Evolutionary conservation across 2,329 filamentous ascomycete genomes (phyloP).

Genomic region (Ophiostoma ulmi): DNA sequence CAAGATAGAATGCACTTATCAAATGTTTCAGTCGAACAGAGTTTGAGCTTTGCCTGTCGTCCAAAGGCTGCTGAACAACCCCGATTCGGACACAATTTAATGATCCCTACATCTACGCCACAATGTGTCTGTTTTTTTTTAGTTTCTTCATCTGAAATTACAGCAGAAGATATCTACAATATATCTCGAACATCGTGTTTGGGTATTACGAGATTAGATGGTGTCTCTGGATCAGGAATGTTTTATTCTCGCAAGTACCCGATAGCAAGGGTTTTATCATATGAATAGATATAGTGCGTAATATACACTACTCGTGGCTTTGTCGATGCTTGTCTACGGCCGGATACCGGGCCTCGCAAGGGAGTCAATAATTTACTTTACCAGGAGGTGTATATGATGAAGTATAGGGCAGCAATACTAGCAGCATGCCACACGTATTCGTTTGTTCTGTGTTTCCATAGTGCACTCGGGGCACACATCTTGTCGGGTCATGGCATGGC

Average conservation of each 20-base stretch:
- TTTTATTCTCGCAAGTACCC: slow-evolving; percentile 6
- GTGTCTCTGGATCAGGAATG: background rate
- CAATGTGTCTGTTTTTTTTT: background rate
- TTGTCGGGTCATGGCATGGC: background rate
- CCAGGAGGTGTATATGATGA: background rate
- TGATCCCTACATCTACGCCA: slow-evolving; percentile 1
- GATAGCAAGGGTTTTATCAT: background rate
- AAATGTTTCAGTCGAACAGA: background rate
- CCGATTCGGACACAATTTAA: background rate
- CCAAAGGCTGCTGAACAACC: slow-evolving; percentile 8
- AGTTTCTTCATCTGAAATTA: background rate
- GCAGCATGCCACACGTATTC: background rate
- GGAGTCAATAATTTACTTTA: background rate
- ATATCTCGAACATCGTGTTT: background rate
- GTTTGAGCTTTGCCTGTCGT: background rate
- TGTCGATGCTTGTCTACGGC: slow-evolving; percentile 1
- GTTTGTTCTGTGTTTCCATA: background rate
- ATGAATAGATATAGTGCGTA: background rate
- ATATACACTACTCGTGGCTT: background rate
- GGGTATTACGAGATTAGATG: background rate
- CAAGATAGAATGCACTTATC: background rate
- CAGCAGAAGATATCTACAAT: background rate
- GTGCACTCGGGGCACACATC: background rate
- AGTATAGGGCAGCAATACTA: background rate
- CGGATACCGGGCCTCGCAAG: background rate